Evolutionary conservation across 345 rosid species (phyloP).

Genomic region (Abelmoschus esculentus): DNA sequence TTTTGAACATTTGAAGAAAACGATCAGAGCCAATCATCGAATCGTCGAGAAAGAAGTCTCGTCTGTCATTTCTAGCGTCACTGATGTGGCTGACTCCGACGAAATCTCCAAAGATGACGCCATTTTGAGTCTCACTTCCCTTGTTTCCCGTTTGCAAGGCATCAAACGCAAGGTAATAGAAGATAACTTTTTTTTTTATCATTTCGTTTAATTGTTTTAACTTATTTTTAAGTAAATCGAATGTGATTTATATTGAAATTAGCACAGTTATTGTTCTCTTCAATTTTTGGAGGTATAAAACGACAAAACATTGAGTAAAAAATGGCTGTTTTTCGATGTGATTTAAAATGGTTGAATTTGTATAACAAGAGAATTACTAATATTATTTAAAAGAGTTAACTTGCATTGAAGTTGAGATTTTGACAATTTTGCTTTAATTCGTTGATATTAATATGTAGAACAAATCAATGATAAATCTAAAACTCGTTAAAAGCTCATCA

Average conservation of each 20-base stretch:
- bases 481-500: neutral
- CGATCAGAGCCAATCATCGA: slow-evolving; percentile 84
- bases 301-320: neutral
- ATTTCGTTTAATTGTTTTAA: neutral
- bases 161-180: slow-evolving; percentile 75
- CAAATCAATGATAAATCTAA: neutral
- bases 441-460: neutral
- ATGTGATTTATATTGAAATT: neutral
- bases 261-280: too few species aligned
- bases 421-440: neutral
- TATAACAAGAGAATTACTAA: neutral
- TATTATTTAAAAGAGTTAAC: neutral
- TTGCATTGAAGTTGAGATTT: neutral
- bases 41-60: slow-evolving; percentile 72
- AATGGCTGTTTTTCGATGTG: neutral
- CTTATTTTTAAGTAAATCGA: neutral
- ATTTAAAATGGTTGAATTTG: neutral
- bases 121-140: slow-evolving; percentile 60
- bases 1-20: slow-evolving; percentile 91
- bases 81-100: slow-evolving; percentile 43
- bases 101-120: slow-evolving; percentile 59
- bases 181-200: neutral
- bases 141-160: slow-evolving; percentile 90
- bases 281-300: neutral
- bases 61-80: slow-evolving; percentile 54